These are phyloP conservation scores for Sinapis alba DNA, from an alignment of 441 rosid species.

Conservation along the genomic window DNA sequence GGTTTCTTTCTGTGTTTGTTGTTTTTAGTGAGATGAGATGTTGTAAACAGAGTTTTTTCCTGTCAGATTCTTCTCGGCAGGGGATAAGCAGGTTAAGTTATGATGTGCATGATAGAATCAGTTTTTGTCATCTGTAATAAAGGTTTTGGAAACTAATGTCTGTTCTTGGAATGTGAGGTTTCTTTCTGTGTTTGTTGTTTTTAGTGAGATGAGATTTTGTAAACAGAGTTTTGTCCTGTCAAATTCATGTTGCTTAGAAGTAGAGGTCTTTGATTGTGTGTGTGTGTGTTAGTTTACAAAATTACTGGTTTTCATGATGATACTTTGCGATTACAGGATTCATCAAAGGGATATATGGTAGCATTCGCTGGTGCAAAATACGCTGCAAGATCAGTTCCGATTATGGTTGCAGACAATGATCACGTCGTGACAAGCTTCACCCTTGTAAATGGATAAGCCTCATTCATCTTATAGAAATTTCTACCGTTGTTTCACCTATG, in stretches of 20 bases:
- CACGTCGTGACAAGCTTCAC: slow-evolving; percentile 86
- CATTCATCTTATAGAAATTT: not conserved
- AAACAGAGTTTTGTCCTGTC: slow-evolving; percentile 11
- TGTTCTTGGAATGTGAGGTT: not conserved
- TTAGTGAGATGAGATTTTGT: not conserved
- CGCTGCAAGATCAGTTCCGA: slow-evolving; percentile 87
- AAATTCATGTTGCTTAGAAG: not conserved
- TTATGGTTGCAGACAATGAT: slow-evolving; percentile 73
- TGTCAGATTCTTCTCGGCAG: not conserved
- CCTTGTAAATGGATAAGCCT: slow-evolving; percentile 56
- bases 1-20: not conserved
- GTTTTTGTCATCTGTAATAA: not conserved
- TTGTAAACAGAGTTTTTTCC: slow-evolving; percentile 12
- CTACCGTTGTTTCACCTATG: not conserved
- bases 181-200: not conserved
- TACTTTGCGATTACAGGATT: slow-evolving; percentile 47
- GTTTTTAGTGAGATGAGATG: slow-evolving; percentile 5
- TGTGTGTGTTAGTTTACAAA: slow-evolving; percentile 5
- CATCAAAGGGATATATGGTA: slow-evolving; percentile 82
- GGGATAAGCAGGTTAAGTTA: not conserved
- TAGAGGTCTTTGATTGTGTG: slow-evolving; percentile 5
- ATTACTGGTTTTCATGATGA: not conserved
- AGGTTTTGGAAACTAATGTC: not conserved
- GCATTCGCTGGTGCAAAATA: slow-evolving; percentile 95
- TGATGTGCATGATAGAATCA: not conserved